phyloP scores from a whole-genome alignment of 768 basidiomycete genomes.

The Floccularia luteovirens region DNA sequence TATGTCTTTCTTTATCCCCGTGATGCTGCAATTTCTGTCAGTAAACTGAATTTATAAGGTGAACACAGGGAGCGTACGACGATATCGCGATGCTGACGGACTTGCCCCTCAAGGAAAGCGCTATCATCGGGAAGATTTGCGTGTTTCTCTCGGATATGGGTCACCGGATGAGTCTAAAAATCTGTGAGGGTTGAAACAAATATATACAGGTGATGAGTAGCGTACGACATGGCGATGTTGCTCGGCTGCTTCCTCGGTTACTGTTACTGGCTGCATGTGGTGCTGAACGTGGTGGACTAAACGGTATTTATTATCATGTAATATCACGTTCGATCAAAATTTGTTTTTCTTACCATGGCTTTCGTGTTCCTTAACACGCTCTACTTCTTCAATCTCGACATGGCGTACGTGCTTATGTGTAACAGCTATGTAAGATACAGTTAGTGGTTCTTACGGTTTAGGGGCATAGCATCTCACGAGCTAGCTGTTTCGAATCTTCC shows the following conservation, averaged over 20 bases:
- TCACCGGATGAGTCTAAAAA: constrained; percentile 17
- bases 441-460: not conserved
- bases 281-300: constrained; percentile 30
- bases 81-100: constrained; percentile 17
- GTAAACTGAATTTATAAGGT: not conserved
- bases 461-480: constrained; percentile 9
- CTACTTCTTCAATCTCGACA: constrained; percentile 21
- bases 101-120: constrained; percentile 17
- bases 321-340: not conserved
- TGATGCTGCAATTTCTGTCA: constrained; percentile 9
- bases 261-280: constrained; percentile 24
- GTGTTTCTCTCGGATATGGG: constrained; percentile 18
- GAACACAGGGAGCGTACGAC: constrained; percentile 10
- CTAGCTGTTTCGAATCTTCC: constrained; percentile 14
- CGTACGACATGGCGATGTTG: constrained; percentile 16
- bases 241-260: constrained; percentile 17
- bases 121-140: constrained; percentile 19
- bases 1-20: constrained; percentile 16
- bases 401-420: constrained; percentile 19
- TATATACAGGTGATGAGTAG: not conserved
- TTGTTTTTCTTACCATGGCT: constrained; percentile 20
- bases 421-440: constrained; percentile 11
- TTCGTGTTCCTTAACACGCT: constrained; percentile 21
- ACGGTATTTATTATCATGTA: not conserved
- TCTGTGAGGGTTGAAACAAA: not conserved